Base-by-base conservation (phyloP, 228 moss, liverwort and hornwort genomes). In the Sphagnum magellanicum region DNA sequence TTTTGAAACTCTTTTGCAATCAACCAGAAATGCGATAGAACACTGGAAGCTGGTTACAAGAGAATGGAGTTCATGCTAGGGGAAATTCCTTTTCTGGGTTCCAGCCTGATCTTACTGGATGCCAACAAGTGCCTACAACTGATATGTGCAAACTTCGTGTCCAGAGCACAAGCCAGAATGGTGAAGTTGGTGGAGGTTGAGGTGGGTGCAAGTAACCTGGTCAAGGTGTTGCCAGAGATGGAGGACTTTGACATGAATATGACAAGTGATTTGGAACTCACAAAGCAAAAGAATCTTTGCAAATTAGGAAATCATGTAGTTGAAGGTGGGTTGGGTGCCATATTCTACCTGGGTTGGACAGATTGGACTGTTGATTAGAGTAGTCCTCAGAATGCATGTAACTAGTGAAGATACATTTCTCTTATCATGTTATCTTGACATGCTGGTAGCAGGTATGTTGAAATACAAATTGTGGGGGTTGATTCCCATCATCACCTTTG, bases 131-230 rank as follows among this genome's bases (percentile, higher is more conserved):
- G 32, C 32, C 32, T 32, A 32, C 32, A 32, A 32, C 32, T 32
- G 32, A 32, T 32, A 32, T 32, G 32, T 32, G 32, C 32, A 55
- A 55, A 55, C 55, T 55, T 73, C 51, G 4, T 74, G 76, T 83
- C 8, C 87, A 87, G 87, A 74, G 87, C 87, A 73, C 87, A 87
- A 70, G 74, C 80, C 50, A 87, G 83, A 70, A 67, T 87, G 63
- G 72, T 87, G 68, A 87, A 83, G 67, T 68, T 87, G 80, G 83
- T 87, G 78, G 87, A 87, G 70, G 87, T 82, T 75, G 80, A 78
- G 63, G 78, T 80, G 70, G 87, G 78, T 78, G 87, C 80, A 59
- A 83, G 69, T 76, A 12, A 12, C 55, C 9, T 12, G 55, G 55
- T 8, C 12, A 87, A 83, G 83, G 73, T 61, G 15, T 74, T 78